Conservation (phyloP, 2,329 filamentous ascomycete species). For the Pyricularia grisea region DNA sequence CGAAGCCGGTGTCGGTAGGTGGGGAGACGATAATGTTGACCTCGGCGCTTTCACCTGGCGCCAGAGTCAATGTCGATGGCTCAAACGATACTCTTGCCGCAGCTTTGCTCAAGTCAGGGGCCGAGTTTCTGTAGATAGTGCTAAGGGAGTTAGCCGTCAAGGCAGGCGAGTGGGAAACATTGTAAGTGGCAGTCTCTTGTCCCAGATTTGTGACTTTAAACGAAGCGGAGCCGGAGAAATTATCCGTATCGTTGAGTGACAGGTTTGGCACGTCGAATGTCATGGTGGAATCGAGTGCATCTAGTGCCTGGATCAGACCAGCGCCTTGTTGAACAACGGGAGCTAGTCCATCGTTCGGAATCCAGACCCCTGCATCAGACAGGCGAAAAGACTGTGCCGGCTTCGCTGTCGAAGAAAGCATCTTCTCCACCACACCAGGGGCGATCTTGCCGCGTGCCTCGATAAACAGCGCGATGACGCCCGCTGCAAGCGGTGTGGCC, state of each 20-base stretch:
- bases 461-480: constrained; percentile 2
- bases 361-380: background rate
- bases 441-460: background rate
- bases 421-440: background rate
- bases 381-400: background rate
- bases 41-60: constrained; percentile 12
- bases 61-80: constrained; percentile 6
- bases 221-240: constrained; percentile 31
- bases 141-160: constrained; percentile 26
- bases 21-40: constrained; percentile 18
- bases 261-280: constrained; percentile 26
- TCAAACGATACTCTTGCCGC: background rate
- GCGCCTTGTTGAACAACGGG: constrained; percentile 31
- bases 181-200: constrained; percentile 23
- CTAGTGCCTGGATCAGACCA: constrained; percentile 31
- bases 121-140: constrained; percentile 2
- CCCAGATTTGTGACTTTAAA: constrained; percentile 14
- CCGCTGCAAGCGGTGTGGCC: constrained; percentile 3
- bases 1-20: constrained; percentile 9
- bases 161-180: constrained; percentile 23
- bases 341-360: constrained; percentile 2
- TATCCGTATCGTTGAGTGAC: constrained; percentile 43
- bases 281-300: constrained; percentile 27
- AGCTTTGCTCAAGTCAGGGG: background rate
- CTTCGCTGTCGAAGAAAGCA: constrained; percentile 4